Conservation (phyloP, 2,329 filamentous ascomycete genomes). For the Aureobasidium sp. region DNA sequence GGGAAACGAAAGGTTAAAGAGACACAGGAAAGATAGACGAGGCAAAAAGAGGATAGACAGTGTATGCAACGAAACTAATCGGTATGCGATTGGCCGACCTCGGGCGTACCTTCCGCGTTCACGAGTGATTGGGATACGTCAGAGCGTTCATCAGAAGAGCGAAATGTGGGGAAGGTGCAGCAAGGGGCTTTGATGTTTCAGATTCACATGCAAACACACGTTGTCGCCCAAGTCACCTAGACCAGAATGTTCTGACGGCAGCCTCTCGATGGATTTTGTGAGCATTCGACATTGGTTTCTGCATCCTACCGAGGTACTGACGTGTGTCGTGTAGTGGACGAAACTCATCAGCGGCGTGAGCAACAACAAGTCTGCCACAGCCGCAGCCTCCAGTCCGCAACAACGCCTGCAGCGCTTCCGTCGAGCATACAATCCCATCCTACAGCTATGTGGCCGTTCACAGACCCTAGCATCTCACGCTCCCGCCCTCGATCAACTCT, state of each 20-base stretch:
- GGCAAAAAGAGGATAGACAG: neutral
- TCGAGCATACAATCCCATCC: conserved; percentile 50
- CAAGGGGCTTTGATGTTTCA: neutral
- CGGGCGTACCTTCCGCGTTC: neutral
- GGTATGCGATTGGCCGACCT: neutral
- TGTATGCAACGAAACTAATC: neutral
- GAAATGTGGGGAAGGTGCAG: neutral
- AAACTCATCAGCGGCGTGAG: conserved; percentile 51
- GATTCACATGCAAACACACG: neutral
- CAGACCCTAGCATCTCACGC: conserved; percentile 43
- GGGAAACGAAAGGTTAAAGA: neutral
- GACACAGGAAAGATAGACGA: neutral
- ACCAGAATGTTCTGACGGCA: neutral
- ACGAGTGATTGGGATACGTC: neutral
- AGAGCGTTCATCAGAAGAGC: neutral
- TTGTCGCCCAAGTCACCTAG: neutral
- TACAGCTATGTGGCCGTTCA: conserved; percentile 53
- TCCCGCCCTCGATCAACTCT: conserved; percentile 41
- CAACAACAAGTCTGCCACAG: conserved; percentile 38
- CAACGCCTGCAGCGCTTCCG: conserved; percentile 54
- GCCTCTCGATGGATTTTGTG: conserved; percentile 15
- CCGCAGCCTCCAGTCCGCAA: conserved; percentile 43
- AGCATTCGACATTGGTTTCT: neutral
- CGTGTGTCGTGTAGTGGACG: conserved; percentile 42
- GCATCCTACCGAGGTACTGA: neutral